Base-by-base conservation (phyloP, 1,139 yeast species). In the Hyphopichia pseudoburtonii region DNA sequence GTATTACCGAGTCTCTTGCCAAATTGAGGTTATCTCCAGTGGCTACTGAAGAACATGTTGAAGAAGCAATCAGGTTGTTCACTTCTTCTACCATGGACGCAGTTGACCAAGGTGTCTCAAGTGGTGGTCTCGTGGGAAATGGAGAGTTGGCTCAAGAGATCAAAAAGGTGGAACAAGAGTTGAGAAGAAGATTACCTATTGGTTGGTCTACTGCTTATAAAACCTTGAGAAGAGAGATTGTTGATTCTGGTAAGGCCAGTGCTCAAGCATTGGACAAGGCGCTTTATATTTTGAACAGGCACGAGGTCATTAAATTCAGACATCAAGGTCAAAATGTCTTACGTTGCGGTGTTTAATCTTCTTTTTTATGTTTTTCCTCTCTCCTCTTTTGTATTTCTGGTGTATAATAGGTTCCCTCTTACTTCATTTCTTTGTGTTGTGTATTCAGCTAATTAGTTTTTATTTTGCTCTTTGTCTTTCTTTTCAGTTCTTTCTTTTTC, bases 41-140 rank as follows among this genome's bases (percentile, higher is more conserved):
- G 16, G 97, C 97, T 3, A 78, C 81, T 3, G 94, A 82, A 49
- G 84, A 80, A 45, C 97, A 94, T 56, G 98, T 92, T 12, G 94
- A 88, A 54, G 98, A 94, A 61, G 97, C 97, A 1, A 86, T 94
- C 45, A 71, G 99, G 52, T 66, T 94, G 43, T 94, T 94, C 64
- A 86, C 88, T 42, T 96, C 98, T 0, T 92, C 98, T 1, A 94
- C 99, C 0, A 89, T 94, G 96, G 92, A 89, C 57, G 98, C 98
- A 0, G 96, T 94, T 12, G 86, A 86, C 28, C 94, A 87, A 61
- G 95, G 89, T 40, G 81, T 82, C 30, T 60, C 66, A 8, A 62
- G 64, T 37, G 76, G 74, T 15, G 64, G 62, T 10, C 47, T 62
- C 38, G 52, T 62, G 25, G 57, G 75, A 4, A 80, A 76, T 44